Base-by-base conservation (phyloP, 441 rosid species). In the Eruca vesicaria region DNA sequence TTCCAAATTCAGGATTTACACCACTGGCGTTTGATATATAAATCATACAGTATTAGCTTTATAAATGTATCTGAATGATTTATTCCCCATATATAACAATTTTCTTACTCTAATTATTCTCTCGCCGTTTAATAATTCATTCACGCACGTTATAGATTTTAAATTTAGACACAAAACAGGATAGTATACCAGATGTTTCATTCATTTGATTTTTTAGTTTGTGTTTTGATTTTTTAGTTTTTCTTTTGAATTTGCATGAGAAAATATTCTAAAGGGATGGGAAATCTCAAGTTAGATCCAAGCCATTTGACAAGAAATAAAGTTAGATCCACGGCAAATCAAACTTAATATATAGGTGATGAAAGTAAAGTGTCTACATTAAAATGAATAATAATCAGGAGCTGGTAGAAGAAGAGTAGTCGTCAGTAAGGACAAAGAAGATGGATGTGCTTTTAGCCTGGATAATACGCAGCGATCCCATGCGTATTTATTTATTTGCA, bases 381-480 rank as follows among this genome's bases (percentile, higher is more conserved):
- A 23, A 77, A 71, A 66, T 66, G 53, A 53, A 68, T 62, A 6
- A 45, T 28, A 68, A 33, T 73, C 43, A 73, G 71, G 81, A 78
- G 78, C 64, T 48, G 81, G 74, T 73, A 59, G 74, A 58, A 59
- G 63, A 58, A 58, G 41, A 52, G 33, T 6, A 45, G 74, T 16
- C 59, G 48, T 68, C 33, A 58, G 64, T 63, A 62, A 72, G 62
- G 81, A 73, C 70, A 78, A 68, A 78, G 73, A 60, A 23, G 26
- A 23, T 23, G 26, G 26, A 78, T 72, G 41, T 78, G 81, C 73
- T 73, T 72, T 72, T 62, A 53, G 26, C 59, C 66, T 78, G 74
- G 78, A 78, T 66, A 66, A 72, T 77, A 67, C 81, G 58, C 35
- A 60, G 31, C 36, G 32, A 77, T 77, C 77, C 68, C 73, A 61